Evolutionary conservation across 169 alveolate genomes (phyloP).

Genomic region (Besnoitia besnoiti): DNA sequence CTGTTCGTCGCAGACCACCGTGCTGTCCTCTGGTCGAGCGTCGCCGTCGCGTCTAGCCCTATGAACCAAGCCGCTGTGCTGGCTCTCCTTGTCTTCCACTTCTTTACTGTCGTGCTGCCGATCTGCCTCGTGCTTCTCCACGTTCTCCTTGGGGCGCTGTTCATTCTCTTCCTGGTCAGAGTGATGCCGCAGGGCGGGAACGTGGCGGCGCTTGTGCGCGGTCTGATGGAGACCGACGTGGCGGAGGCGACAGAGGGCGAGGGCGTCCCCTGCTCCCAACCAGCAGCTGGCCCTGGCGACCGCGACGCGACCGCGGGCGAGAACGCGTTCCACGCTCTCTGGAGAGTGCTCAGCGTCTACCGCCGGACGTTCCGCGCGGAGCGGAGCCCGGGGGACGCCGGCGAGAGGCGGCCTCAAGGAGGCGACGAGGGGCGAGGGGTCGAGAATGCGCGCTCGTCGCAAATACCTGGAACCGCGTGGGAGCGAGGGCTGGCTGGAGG

Average conservation of each 20-base stretch:
- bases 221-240: not conserved
- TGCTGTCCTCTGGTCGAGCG: not conserved
- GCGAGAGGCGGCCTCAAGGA: not conserved
- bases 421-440: no score
- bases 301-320: not conserved
- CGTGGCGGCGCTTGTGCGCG: not conserved
- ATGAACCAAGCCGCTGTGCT: not conserved
- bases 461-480: no score
- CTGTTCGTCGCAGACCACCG: not conserved
- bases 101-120: not conserved
- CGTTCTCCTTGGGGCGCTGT: not conserved
- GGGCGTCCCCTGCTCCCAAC: no score
- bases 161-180: not conserved
- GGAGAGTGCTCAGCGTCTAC: not conserved
- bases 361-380: not conserved
- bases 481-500: no score
- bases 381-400: not conserved
- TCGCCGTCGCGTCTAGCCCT: not conserved
- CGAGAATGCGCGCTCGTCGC: no score
- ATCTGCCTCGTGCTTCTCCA: not conserved
- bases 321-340: not conserved
- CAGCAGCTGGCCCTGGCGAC: no score
- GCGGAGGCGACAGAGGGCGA: no score
- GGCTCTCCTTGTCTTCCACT: not conserved
- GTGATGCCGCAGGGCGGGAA: not conserved